Evolutionary conservation across 1,284 basidiomycete genomes (phyloP), one percentile per base, ranked within the genome.

Genomic region (Cutaneotrichosporon dermatis): DNA sequence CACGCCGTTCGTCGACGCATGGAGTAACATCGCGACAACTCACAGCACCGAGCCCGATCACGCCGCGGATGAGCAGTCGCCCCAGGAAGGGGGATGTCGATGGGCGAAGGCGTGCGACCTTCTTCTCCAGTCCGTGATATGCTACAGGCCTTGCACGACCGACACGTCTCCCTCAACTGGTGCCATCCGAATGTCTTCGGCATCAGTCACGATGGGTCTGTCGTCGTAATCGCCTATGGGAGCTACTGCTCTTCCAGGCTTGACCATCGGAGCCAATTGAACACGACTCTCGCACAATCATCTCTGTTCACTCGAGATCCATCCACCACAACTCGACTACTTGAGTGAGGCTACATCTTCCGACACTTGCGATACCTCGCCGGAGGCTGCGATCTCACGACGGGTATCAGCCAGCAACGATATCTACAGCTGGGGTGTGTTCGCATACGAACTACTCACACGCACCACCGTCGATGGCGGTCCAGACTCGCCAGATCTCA

Each of bases 371-470:
- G 70, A 1, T 75, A 71, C 45, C 66, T 75, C n/a, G 70, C 75
- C 75, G 0, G 72, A 72, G 56, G 64, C 67, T 4, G 66, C 64
- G 12, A 61, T 61, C 34, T 66, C 60, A n/a, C 63, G 62, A 16
- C 61, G 61, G 36, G 57, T 69, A 5, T 61, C 67, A 8, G 51
- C 48, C 25, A 50, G 65, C 6, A 67, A 67, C 36, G 74, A 76
- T 52, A 66, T 76, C n/a, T 77, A 70, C 56, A 64, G 68, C 13
- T 74, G 74, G 60, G 75, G 72, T 2, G 70, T 73, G 4, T 49
- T 71, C 8, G 72, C 70, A 4, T 75, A 72, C 57, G 73, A 76
- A 54, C 58, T 74, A 33, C 37, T 77, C 4, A 71, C 70, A 0
- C 68, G 70, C 2, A 56, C 54, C n/a, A 66, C 68, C 1, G 69